Percentiles rank a stretch among this genome's conserved stretches.
Conservation (phyloP, 1,139 yeast species). For the Blastobotrys serpentis region DNA sequence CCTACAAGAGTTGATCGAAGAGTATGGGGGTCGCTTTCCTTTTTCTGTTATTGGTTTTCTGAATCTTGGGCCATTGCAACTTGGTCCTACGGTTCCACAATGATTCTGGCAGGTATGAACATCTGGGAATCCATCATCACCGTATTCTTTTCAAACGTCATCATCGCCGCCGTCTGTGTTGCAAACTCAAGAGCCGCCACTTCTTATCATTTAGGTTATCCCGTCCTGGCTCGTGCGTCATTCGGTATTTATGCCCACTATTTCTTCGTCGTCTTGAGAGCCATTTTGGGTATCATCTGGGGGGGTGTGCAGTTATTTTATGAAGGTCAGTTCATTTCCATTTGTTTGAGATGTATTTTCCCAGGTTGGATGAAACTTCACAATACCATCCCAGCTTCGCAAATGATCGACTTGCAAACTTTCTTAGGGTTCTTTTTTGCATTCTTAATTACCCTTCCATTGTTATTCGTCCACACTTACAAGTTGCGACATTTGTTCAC, state of each 20-base stretch:
- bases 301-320: conserved; percentile 34
- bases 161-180: conserved; percentile 22
- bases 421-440: conserved; percentile 66
- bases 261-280: conserved; percentile 31
- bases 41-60: conserved; percentile 24
- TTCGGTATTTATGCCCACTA: conserved; percentile 28
- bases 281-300: conserved; percentile 34
- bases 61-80: conserved; percentile 27
- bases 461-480: conserved; percentile 71
- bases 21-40: conserved; percentile 23
- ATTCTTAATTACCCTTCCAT: conserved; percentile 69
- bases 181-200: conserved; percentile 28
- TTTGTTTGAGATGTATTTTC: conserved; percentile 67
- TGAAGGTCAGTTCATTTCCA: conserved; percentile 45
- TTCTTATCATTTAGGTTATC: conserved; percentile 26
- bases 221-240: conserved; percentile 24
- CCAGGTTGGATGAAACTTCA: conserved; percentile 57
- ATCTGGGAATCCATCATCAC: conserved; percentile 18
- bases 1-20: conserved; percentile 22
- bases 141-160: conserved; percentile 21
- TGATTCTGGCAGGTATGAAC: conserved; percentile 21
- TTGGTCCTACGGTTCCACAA: conserved; percentile 21
- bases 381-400: conserved; percentile 47
- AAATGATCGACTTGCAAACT: conserved; percentile 27
- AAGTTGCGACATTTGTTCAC: conserved; percentile 72